phyloP scores from a whole-genome alignment of 345 rosid species.

The Populus euphratica region DNA sequence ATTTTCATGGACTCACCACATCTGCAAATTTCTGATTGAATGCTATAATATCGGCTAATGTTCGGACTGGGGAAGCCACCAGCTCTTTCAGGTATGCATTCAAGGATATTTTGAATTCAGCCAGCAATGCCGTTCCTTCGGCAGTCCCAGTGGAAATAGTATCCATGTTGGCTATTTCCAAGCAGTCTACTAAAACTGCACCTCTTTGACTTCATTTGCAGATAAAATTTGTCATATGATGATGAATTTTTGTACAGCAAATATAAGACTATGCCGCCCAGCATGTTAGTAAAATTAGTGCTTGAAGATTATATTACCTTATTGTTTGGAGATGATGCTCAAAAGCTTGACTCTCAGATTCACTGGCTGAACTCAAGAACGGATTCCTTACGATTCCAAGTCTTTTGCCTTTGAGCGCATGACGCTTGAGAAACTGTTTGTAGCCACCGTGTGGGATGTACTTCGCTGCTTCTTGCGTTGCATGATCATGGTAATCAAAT shows the following conservation, averaged over 20 bases:
- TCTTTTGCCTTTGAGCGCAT: slow-evolving; percentile 56
- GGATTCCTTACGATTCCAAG: slow-evolving; percentile 45
- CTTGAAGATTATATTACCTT: slow-evolving; percentile 27
- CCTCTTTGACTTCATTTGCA: slow-evolving; percentile 41
- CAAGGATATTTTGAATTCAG: slow-evolving; percentile 54
- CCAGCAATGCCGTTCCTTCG: slow-evolving; percentile 34
- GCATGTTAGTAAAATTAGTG: background rate
- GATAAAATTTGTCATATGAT: background rate
- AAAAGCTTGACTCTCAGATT: slow-evolving; percentile 18
- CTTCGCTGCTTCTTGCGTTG: slow-evolving; percentile 37
- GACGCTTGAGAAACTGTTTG: slow-evolving; percentile 42
- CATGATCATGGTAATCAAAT: slow-evolving; percentile 34
- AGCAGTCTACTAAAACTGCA: slow-evolving; percentile 43
- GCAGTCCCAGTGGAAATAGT: slow-evolving; percentile 27
- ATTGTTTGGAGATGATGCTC: slow-evolving; percentile 41
- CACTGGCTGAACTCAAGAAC: slow-evolving; percentile 13
- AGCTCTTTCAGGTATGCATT: slow-evolving; percentile 46
- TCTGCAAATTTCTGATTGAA: slow-evolving; percentile 43
- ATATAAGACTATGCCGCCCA: too few species aligned
- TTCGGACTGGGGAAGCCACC: slow-evolving; percentile 47
- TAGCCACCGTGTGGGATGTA: slow-evolving; percentile 56
- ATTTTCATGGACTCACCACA: slow-evolving; percentile 25
- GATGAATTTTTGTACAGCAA: background rate
- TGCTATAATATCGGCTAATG: slow-evolving; percentile 55
- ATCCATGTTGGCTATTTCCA: slow-evolving; percentile 38